Percentiles rank a stretch among this genome's conserved stretches.
These are phyloP conservation scores for Penicillium antarcticum DNA, from an alignment of 495 filamentous ascomycete genomes.

Conservation along the genomic window DNA sequence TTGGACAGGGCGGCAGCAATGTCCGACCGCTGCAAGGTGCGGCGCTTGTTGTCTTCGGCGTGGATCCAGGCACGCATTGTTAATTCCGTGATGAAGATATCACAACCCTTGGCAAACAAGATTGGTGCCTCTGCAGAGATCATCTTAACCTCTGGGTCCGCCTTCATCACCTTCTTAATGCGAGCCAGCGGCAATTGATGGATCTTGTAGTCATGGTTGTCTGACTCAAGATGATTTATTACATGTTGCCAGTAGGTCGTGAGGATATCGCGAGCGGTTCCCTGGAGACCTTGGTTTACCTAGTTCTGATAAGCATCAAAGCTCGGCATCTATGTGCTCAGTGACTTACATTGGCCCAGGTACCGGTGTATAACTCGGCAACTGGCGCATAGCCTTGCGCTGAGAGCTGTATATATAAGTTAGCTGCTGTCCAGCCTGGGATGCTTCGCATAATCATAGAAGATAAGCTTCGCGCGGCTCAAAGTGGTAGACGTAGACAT, in stretches of 20 bases:
- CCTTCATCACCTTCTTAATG: conserved; percentile 99
- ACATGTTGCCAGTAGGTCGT: conserved; percentile 99
- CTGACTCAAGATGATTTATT: conserved; percentile 89
- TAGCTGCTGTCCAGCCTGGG: neutral
- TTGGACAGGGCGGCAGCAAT: conserved; percentile 94
- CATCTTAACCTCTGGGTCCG: conserved; percentile 99
- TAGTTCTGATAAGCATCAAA: conserved; percentile 31
- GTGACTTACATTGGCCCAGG: conserved; percentile 84
- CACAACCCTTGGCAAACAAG: conserved; percentile 96
- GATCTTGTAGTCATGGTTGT: conserved; percentile 96
- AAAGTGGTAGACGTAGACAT: conserved; percentile 43
- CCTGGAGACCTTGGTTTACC: conserved; percentile 93
- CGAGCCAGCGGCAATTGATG: conserved; percentile 93
- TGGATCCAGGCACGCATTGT: conserved; percentile 99
- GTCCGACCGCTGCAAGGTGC: conserved; percentile 91
- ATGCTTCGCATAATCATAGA: neutral
- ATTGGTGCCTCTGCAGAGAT: conserved; percentile 98
- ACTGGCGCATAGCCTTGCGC: conserved; percentile 78
- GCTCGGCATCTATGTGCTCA: conserved; percentile 5
- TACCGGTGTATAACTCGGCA: conserved; percentile 83
- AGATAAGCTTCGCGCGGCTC: neutral
- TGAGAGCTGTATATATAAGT: conserved; percentile 52
- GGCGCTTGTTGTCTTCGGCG: conserved; percentile 96
- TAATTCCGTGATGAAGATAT: conserved; percentile 98
- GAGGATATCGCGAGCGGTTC: conserved; percentile 91